phyloP scores from a whole-genome alignment of 1,284 basidiomycete species.

The Heterobasidion occidentale region DNA sequence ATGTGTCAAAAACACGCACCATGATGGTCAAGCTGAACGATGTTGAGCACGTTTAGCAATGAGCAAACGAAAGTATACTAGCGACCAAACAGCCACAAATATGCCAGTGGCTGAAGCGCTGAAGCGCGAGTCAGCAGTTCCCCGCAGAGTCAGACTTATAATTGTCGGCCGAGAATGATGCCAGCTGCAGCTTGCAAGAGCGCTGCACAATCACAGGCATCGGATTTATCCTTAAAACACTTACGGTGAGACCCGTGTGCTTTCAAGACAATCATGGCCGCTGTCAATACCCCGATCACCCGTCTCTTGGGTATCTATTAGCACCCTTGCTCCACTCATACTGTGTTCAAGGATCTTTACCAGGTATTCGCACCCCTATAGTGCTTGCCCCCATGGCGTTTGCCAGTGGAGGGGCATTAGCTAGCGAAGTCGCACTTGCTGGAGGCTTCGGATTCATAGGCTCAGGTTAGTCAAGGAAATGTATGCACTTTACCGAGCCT shows the following conservation, averaged over 20 bases:
- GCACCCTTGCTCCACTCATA: slow-evolving; percentile 6
- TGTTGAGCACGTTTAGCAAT: slow-evolving; percentile 1
- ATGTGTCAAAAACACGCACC: slow-evolving; percentile 31
- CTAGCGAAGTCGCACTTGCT: slow-evolving; percentile 49
- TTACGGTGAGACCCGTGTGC: background rate
- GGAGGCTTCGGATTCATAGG: slow-evolving; percentile 69
- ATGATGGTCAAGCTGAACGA: slow-evolving; percentile 38
- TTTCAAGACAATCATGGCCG: slow-evolving; percentile 6
- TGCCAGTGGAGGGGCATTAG: slow-evolving; percentile 53
- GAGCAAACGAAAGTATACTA: background rate
- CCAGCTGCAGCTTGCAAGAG: background rate
- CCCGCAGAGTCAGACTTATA: background rate
- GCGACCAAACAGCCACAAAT: background rate
- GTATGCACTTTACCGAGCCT: background rate
- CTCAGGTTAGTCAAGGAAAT: slow-evolving; percentile 32
- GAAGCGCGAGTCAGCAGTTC: no score
- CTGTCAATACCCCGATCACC: slow-evolving; percentile 29
- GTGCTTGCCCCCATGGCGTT: slow-evolving; percentile 63
- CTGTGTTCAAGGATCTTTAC: background rate
- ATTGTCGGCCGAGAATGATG: background rate
- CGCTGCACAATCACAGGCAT: background rate
- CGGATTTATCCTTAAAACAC: background rate
- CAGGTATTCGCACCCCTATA: slow-evolving; percentile 50
- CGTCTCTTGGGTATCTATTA: slow-evolving; percentile 19
- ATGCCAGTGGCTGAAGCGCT: background rate